These are phyloP conservation scores for Colletotrichum karsti DNA, from an alignment of 2,329 filamentous ascomycete species.

Conservation along the genomic window DNA sequence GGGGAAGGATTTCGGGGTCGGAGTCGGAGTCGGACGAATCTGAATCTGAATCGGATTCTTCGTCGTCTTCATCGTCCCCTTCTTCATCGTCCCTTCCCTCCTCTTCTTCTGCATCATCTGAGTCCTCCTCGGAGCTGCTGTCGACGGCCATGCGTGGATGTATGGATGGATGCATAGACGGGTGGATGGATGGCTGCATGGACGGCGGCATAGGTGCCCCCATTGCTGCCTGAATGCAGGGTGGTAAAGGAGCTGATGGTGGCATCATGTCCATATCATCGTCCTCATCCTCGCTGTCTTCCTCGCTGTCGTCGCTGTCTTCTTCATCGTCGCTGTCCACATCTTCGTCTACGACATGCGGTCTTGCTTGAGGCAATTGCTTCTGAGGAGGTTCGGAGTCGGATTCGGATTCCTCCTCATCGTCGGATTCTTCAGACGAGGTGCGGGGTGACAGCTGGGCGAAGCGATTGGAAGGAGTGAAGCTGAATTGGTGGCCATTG, in stretches of 20 bases:
- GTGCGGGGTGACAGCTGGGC: constrained; percentile 41
- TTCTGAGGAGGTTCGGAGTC: constrained; percentile 12
- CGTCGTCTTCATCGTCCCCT: constrained; percentile 16
- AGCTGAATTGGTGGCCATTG: constrained; percentile 52
- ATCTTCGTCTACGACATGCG: constrained; percentile 4
- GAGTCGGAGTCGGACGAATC: constrained; percentile 32
- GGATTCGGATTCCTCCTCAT: constrained; percentile 21
- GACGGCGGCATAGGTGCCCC: constrained; percentile 4
- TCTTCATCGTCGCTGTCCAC: constrained; percentile 20
- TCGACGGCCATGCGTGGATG: constrained; percentile 5
- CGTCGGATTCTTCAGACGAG: constrained; percentile 36
- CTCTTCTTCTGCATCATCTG: constrained; percentile 4
- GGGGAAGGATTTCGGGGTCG: constrained; percentile 31
- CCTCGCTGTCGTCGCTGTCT: constrained; percentile 1
- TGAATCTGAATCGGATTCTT: constrained; percentile 29
- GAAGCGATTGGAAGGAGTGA: constrained; percentile 34
- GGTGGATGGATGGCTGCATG: background rate
- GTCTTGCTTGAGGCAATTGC: background rate
- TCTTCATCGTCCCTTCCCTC: constrained; percentile 33
- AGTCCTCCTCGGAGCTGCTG: constrained; percentile 16
- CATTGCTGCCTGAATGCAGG: constrained; percentile 21
- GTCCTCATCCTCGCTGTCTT: constrained; percentile 15
- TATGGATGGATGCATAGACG: constrained; percentile 3
- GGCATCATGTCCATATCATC: constrained; percentile 17
- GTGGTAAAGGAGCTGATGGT: constrained; percentile 2